Percentiles rank a stretch among this genome's conserved stretches.
phyloP scores from a whole-genome alignment of 2,329 filamentous ascomycete genomes.

The Diplodia sapinea region DNA sequence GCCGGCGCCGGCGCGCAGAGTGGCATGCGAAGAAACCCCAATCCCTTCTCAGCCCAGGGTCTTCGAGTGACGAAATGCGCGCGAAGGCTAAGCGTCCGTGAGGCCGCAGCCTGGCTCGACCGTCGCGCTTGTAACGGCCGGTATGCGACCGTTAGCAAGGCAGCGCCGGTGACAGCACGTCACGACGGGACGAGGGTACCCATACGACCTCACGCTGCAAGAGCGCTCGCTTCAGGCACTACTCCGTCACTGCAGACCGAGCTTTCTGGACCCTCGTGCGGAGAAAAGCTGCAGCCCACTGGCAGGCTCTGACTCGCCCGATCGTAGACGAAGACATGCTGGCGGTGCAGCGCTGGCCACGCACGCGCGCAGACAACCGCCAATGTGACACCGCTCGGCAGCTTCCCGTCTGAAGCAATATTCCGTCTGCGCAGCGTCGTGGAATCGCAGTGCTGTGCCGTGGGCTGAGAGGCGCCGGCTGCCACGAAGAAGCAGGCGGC shows the following conservation, averaged over 20 bases:
- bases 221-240: slow-evolving; percentile 19
- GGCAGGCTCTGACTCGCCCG: slow-evolving; percentile 19
- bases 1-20: slow-evolving; percentile 3
- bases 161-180: neutral
- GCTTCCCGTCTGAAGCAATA: slow-evolving; percentile 17
- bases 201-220: slow-evolving; percentile 16
- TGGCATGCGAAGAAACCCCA: slow-evolving; percentile 1
- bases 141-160: slow-evolving; percentile 5
- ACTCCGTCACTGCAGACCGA: slow-evolving; percentile 20
- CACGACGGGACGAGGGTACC: neutral
- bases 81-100: slow-evolving; percentile 4
- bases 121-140: slow-evolving; percentile 17
- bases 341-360: slow-evolving; percentile 21
- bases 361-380: slow-evolving; percentile 23
- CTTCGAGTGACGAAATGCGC: slow-evolving; percentile 23
- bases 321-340: slow-evolving; percentile 4
- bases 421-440: slow-evolving; percentile 12
- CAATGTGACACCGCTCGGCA: slow-evolving; percentile 21
- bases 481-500: slow-evolving; percentile 12
- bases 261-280: slow-evolving; percentile 20
- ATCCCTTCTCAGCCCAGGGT: slow-evolving; percentile 20
- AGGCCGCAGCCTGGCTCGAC: slow-evolving; percentile 9
- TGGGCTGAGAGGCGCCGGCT: slow-evolving; percentile 2
- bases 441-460: slow-evolving; percentile 2
- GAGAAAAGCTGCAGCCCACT: slow-evolving; percentile 10